Conservation (phyloP, 345 rosid genomes). For the Barbarea vulgaris region DNA sequence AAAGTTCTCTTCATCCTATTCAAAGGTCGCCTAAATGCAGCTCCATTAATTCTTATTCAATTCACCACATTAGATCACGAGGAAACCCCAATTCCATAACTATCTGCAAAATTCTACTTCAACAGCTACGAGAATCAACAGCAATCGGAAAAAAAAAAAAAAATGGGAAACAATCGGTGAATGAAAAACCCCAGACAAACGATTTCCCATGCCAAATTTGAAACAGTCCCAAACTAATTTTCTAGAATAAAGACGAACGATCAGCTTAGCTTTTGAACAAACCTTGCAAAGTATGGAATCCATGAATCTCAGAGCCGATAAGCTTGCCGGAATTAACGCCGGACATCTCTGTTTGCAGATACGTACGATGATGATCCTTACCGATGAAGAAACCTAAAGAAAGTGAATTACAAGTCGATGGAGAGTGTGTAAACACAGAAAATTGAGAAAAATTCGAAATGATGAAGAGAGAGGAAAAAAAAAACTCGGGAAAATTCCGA, state of each 20-base stretch:
- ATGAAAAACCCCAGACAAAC: neutral
- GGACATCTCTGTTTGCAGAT: conserved; percentile 43
- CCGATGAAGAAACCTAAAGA: conserved; percentile 23
- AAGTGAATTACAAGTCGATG: conserved; percentile 24
- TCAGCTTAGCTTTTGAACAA: neutral
- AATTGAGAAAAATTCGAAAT: conserved; percentile 1
- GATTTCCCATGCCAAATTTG: no score
- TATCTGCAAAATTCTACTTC: conserved; percentile 20
- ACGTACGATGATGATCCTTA: conserved; percentile 26
- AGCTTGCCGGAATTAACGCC: conserved; percentile 50
- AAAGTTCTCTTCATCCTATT: neutral
- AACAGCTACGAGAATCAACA: neutral
- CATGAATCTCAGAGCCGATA: conserved; percentile 85
- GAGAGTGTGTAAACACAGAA: conserved; percentile 25
- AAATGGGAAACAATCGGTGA: neutral
- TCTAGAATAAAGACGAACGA: conserved; percentile 8
- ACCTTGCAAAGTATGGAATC: conserved; percentile 81
- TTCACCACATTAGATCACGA: conserved; percentile 4
- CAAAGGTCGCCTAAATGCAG: conserved; percentile 3
- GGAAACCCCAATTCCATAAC: neutral
- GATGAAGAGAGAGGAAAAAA: neutral
- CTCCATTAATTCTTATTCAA: neutral
- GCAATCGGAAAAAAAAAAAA: conserved; percentile 8
- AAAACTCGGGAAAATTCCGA: neutral
- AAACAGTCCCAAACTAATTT: neutral